A percentile compares a stretch with the other conserved stretches of the same genome.
Evolutionary conservation across 352 stramenopile species (phyloP).

Genomic region (Globisporangium radiosum): DNA sequence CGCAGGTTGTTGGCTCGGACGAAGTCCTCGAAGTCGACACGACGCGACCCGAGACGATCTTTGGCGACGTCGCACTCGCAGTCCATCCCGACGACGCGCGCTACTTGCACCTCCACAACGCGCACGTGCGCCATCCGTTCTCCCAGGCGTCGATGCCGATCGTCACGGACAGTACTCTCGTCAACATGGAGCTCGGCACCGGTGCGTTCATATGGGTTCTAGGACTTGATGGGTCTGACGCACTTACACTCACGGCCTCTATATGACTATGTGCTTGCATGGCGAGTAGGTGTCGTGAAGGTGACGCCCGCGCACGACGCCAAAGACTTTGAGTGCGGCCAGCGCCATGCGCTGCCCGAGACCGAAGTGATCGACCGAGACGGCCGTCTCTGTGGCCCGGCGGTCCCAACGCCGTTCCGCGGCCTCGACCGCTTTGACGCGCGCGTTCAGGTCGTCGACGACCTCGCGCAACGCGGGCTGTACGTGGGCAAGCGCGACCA

Average conservation of each 20-base stretch:
- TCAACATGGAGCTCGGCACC: constrained; percentile 99
- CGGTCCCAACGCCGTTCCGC: constrained; percentile 79
- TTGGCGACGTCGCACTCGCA: constrained; percentile 97
- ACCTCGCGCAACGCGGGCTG: constrained; percentile 85
- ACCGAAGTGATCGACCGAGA: constrained; percentile 68
- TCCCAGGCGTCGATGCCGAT: constrained; percentile 89
- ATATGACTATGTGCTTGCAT: neutral
- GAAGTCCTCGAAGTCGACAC: constrained; percentile 93
- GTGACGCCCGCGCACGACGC: constrained; percentile 99
- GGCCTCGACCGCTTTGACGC: constrained; percentile 96
- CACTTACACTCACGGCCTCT: neutral
- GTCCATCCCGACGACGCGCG: constrained; percentile 94
- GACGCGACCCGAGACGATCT: constrained; percentile 98
- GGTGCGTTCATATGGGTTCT: constrained; percentile 74
- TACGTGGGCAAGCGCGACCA: constrained; percentile 92
- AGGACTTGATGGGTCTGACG: neutral
- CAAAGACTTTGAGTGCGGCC: constrained; percentile 99
- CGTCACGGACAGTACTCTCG: constrained; percentile 91
- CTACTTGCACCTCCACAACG: constrained; percentile 95
- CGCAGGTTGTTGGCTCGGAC: constrained; percentile 41
- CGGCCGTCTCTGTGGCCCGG: constrained; percentile 50
- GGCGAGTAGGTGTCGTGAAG: constrained; percentile 68
- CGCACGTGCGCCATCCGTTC: constrained; percentile 95
- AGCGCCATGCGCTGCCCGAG: constrained; percentile 89
- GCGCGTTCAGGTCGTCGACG: constrained; percentile 84